phyloP scores from a whole-genome alignment of 2,329 filamentous ascomycete genomes.

The Venturia oleaginea region DNA sequence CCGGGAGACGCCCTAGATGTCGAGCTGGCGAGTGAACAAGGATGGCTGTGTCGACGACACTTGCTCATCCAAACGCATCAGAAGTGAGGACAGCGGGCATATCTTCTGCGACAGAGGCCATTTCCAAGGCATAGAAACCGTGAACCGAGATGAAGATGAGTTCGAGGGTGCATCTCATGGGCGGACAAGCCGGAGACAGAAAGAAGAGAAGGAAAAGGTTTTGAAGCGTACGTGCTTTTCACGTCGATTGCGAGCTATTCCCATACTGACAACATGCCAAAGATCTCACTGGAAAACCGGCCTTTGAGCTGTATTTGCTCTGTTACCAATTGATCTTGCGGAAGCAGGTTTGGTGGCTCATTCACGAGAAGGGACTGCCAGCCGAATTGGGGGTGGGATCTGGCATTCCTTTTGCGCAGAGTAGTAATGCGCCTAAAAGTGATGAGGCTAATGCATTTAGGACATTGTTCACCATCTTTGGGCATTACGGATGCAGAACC shows the following conservation, averaged over 20 bases:
- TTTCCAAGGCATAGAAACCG: neutral
- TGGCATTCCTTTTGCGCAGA: slow-evolving; percentile 3
- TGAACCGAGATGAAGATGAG: slow-evolving; percentile 11
- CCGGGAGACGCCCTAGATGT: neutral
- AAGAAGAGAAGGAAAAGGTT: slow-evolving; percentile 8
- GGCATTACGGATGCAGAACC: slow-evolving; percentile 59
- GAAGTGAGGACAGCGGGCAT: neutral
- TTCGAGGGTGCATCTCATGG: slow-evolving; percentile 3
- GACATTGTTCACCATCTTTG: slow-evolving; percentile 73
- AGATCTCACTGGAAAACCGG: slow-evolving; percentile 54
- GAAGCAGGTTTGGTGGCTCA: slow-evolving; percentile 68
- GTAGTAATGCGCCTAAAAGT: slow-evolving; percentile 15
- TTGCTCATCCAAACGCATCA: slow-evolving; percentile 3
- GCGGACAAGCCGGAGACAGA: neutral
- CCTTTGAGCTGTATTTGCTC: slow-evolving; percentile 71
- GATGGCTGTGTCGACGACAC: slow-evolving; percentile 11
- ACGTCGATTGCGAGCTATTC: neutral
- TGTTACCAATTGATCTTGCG: slow-evolving; percentile 76
- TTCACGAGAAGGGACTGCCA: slow-evolving; percentile 57
- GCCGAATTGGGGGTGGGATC: slow-evolving; percentile 58
- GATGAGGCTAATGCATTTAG: slow-evolving; percentile 15
- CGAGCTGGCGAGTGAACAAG: neutral
- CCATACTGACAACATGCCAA: slow-evolving; percentile 16
- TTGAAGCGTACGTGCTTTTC: slow-evolving; percentile 1
- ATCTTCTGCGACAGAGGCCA: slow-evolving; percentile 7